Evolutionary conservation across 208 protist genomes (phyloP).

Genomic region (Leishmania tropica): DNA sequence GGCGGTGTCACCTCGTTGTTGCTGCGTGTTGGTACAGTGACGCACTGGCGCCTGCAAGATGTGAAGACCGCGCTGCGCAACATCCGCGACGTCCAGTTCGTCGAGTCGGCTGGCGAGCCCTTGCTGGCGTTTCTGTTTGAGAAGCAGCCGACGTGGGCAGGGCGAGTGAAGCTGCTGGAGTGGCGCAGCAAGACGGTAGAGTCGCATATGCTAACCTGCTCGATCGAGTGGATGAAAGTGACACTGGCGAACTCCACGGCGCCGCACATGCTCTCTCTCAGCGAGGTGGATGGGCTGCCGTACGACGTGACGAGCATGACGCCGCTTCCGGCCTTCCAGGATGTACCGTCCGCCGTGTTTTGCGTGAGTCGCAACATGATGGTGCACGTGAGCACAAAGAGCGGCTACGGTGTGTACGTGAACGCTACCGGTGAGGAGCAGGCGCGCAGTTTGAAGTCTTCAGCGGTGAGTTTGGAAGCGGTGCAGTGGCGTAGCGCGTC

Average conservation of each 20-base stretch:
- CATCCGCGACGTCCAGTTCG: conserved; percentile 88
- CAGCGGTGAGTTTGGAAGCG: conserved; percentile 46
- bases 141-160: conserved; percentile 78
- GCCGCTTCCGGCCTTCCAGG: conserved; percentile 60
- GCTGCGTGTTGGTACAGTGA: conserved; percentile 48
- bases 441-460: conserved; percentile 46
- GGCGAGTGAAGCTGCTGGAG: conserved; percentile 82
- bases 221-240: conserved; percentile 76
- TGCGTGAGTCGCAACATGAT: conserved; percentile 77
- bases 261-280: conserved; percentile 68
- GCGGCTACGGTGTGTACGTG: conserved; percentile 75
- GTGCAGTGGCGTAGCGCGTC: conserved; percentile 53
- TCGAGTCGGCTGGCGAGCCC: conserved; percentile 76
- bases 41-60: conserved; percentile 38
- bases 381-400: conserved; percentile 80
- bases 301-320: conserved; percentile 84
- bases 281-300: conserved; percentile 81
- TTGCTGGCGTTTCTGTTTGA: conserved; percentile 83
- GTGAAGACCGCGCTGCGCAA: conserved; percentile 68
- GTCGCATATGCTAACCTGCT: conserved; percentile 80
- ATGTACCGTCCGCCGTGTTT: conserved; percentile 73
- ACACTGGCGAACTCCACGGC: conserved; percentile 36
- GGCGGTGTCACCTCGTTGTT: conserved; percentile 16
- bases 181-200: conserved; percentile 80
- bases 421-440: conserved; percentile 81